These are phyloP conservation scores for Blastobotrys persicus DNA, from an alignment of 1,139 yeast genomes.

Conservation along the genomic window DNA sequence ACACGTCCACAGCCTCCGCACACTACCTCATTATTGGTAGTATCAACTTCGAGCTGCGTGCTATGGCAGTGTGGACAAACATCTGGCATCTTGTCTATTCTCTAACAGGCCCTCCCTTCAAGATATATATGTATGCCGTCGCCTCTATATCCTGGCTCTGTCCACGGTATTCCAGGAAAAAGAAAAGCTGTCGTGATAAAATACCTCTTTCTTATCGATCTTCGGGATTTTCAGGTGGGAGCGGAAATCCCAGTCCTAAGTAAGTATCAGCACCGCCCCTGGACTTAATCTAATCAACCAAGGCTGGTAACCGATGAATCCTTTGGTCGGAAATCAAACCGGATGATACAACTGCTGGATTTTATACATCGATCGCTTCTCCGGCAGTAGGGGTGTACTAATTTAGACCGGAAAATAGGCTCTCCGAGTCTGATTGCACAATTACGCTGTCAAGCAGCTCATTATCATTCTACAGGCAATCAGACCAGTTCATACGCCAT, in stretches of 20 bases:
- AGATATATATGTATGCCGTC: background rate
- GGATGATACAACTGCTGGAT: no score
- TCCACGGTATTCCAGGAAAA: no score
- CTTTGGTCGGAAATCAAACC: no score
- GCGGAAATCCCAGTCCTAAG: background rate
- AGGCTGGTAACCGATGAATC: no score
- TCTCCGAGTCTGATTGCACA: no score
- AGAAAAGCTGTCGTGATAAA: background rate
- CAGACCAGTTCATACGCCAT: no score
- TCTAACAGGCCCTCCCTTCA: slow-evolving; percentile 9
- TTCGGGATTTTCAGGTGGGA: background rate
- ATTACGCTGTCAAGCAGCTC: no score
- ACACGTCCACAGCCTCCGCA: slow-evolving; percentile 86
- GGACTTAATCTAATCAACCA: no score
- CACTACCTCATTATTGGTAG: slow-evolving; percentile 50
- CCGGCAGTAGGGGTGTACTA: no score
- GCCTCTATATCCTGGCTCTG: background rate
- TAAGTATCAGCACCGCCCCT: background rate
- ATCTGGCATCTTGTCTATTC: background rate
- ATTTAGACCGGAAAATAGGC: no score
- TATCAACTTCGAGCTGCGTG: slow-evolving; percentile 10
- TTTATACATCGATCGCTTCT: no score
- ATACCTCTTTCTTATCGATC: background rate
- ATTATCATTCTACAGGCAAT: no score
- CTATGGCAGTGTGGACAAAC: slow-evolving; percentile 15